Evolutionary conservation across 306 rosid species (phyloP).

Genomic region (Delonix regia): DNA sequence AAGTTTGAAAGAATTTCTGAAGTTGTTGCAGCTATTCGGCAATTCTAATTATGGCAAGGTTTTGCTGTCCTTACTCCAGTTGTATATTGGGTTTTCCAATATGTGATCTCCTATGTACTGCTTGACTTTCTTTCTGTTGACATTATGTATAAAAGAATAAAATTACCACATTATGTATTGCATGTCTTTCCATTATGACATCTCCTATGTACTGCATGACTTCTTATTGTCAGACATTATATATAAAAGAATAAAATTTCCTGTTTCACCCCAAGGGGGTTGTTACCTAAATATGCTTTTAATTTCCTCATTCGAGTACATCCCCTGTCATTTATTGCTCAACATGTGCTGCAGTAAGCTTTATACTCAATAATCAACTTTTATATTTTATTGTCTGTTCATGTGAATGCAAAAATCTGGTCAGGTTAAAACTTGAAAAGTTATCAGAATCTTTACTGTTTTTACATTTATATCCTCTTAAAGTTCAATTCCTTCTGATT

Average conservation of each 20-base stretch:
- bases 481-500: no score
- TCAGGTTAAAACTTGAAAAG: background rate
- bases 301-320: background rate
- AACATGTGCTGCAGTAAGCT: background rate
- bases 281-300: background rate
- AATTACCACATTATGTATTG: no score
- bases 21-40: conserved; percentile 61
- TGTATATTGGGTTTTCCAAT: conserved; percentile 11
- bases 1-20: conserved; percentile 58
- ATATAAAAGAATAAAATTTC: background rate
- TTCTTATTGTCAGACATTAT: background rate
- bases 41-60: conserved; percentile 40
- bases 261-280: background rate
- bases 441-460: background rate
- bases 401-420: background rate
- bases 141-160: background rate
- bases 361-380: background rate
- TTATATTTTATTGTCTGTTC: background rate
- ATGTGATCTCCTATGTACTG: background rate
- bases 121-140: background rate
- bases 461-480: no score
- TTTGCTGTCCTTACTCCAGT: background rate
- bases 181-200: background rate
- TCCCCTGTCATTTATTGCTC: background rate
- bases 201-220: conserved; percentile 8